phyloP scores from a whole-genome alignment of 805 yeast species.

The Jamesozyma rosinii region DNA sequence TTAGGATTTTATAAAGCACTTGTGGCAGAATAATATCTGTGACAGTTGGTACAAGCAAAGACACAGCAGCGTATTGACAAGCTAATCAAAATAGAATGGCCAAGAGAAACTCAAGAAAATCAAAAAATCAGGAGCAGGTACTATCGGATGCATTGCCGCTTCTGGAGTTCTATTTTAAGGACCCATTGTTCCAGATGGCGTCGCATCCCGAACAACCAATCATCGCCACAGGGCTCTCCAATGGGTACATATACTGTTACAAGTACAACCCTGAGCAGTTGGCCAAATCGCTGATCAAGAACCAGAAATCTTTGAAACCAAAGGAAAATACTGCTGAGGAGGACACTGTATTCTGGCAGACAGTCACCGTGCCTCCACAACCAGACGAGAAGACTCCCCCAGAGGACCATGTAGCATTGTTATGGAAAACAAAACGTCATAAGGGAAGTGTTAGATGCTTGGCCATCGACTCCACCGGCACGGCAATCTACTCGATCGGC shows the following conservation, averaged over 20 bases:
- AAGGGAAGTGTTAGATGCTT: conserved; percentile 78
- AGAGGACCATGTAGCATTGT: conserved; percentile 29
- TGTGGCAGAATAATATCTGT: too few relatives aligned
- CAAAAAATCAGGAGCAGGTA: conserved; percentile 10
- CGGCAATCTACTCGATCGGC: conserved; percentile 59
- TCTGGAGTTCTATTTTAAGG: conserved; percentile 35
- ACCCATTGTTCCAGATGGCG: conserved; percentile 66
- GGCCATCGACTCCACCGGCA: conserved; percentile 46
- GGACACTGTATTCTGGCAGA: conserved; percentile 35
- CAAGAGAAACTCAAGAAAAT: conserved; percentile 14
- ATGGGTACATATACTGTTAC: conserved; percentile 63
- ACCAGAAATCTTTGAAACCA: conserved; percentile 7
- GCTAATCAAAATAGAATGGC: too few relatives aligned
- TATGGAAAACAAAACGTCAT: conserved; percentile 86
- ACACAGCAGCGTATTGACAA: too few relatives aligned
- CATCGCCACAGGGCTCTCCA: conserved; percentile 64
- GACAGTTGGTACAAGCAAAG: too few relatives aligned
- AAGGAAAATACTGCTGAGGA: conserved; percentile 18
- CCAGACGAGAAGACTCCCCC: conserved; percentile 5
- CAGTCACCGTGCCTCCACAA: conserved; percentile 10
- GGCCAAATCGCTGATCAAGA: conserved; percentile 22
- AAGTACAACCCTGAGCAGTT: conserved; percentile 46
- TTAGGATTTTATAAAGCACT: too few relatives aligned
- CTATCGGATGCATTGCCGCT: conserved; percentile 22
- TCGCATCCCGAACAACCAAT: conserved; percentile 69